phyloP scores from a whole-genome alignment of 345 rosid genomes.

The Pistacia integerrima region DNA sequence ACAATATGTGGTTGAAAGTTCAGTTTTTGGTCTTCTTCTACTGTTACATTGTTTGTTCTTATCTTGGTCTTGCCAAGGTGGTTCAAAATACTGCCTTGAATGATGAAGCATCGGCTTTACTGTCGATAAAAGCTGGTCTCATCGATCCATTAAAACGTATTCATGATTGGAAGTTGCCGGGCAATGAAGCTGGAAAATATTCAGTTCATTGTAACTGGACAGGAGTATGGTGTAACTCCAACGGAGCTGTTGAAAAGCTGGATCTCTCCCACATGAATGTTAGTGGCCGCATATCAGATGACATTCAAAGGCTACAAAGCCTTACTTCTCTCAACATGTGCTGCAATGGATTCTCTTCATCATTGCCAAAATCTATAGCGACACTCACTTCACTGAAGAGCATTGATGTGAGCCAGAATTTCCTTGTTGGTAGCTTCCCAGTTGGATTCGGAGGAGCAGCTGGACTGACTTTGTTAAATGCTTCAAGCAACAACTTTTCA shows the following conservation, averaged over 20 bases:
- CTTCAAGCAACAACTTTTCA: conserved; percentile 79
- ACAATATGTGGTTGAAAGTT: conserved; percentile 34
- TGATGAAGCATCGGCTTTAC: conserved; percentile 54
- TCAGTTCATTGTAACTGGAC: conserved; percentile 76
- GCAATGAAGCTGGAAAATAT: conserved; percentile 14
- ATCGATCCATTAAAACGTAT: conserved; percentile 65
- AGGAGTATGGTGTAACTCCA: conserved; percentile 71
- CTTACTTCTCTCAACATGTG: conserved; percentile 71
- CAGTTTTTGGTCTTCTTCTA: conserved; percentile 37
- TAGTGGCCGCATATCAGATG: conserved; percentile 63
- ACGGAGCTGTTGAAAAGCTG: conserved; percentile 67
- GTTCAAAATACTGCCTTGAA: conserved; percentile 21
- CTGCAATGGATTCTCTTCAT: conserved; percentile 60
- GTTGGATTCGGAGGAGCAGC: conserved; percentile 54
- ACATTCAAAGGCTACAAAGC: conserved; percentile 48
- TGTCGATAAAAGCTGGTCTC: conserved; percentile 58
- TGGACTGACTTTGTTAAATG: conserved; percentile 66
- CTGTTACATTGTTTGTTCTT: conserved; percentile 42
- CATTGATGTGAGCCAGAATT: conserved; percentile 78
- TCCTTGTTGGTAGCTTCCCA: conserved; percentile 52
- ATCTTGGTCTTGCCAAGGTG: conserved; percentile 39
- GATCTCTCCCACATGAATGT: conserved; percentile 84
- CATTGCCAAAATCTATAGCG: conserved; percentile 45
- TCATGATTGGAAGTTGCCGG: conserved; percentile 63
- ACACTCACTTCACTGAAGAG: conserved; percentile 55